Percentiles rank a stretch among this genome's conserved stretches.
Conservation (phyloP, 108 stramenopile genomes). For the Bacterosira constricta region DNA sequence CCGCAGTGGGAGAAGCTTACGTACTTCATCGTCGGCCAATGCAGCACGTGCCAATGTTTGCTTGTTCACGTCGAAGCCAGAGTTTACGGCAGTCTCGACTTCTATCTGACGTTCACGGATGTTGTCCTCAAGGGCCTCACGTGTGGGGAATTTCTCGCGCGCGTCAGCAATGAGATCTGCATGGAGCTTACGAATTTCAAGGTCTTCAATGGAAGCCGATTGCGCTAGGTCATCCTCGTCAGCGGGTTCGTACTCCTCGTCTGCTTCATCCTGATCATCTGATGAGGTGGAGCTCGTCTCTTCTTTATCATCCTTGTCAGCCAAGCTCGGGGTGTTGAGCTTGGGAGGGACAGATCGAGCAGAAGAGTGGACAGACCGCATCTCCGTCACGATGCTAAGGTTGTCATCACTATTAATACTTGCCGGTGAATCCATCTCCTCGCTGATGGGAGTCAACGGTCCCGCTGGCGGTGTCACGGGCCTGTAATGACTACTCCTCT, state of each 20-base stretch:
- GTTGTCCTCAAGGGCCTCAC: conserved; percentile 43
- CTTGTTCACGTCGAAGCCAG: conserved; percentile 48
- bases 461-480: background rate
- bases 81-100: conserved; percentile 41
- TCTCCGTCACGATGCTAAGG: conserved; percentile 9
- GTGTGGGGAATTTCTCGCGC: conserved; percentile 40
- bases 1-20: conserved; percentile 51
- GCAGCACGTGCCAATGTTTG: conserved; percentile 44
- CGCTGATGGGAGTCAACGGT: conserved; percentile 20
- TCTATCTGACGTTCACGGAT: conserved; percentile 36
- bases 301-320: conserved; percentile 1
- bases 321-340: no score
- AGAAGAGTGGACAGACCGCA: background rate
- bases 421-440: conserved; percentile 4
- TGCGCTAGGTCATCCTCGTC: conserved; percentile 1
- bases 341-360: no score
- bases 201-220: conserved; percentile 9
- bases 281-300: no score
- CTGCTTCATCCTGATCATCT: conserved; percentile 8
- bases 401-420: conserved; percentile 1
- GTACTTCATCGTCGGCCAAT: conserved; percentile 54
- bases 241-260: conserved; percentile 9
- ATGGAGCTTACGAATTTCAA: conserved; percentile 32
- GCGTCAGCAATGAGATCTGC: conserved; percentile 43
- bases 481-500: background rate